These are phyloP conservation scores for Saturnispora halmiae DNA, from an alignment of 805 yeast genomes.

Conservation along the genomic window DNA sequence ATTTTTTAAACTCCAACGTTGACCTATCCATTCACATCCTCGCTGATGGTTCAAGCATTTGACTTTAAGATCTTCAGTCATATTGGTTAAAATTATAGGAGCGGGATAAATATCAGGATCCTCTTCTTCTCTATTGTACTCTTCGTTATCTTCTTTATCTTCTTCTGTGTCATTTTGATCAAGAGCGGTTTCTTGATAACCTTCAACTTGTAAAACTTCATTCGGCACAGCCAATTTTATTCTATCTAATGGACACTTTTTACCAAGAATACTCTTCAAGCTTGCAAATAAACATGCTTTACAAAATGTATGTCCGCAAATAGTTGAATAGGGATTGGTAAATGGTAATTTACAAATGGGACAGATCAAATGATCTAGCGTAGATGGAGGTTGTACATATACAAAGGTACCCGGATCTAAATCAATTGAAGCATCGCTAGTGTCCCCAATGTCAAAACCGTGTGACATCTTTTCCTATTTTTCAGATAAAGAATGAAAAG, in stretches of 20 bases:
- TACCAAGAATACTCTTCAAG: constrained; percentile 30
- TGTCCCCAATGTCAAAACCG: neutral
- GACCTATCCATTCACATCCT: constrained; percentile 51
- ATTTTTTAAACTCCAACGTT: constrained; percentile 47
- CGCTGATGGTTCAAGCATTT: constrained; percentile 41
- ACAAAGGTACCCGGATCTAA: constrained; percentile 23
- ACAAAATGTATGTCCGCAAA: constrained; percentile 66
- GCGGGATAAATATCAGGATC: constrained; percentile 37
- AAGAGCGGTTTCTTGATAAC: neutral
- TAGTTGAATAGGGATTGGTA: constrained; percentile 50
- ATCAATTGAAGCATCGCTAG: neutral
- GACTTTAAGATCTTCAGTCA: constrained; percentile 53
- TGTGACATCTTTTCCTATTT: neutral
- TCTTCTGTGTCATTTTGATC: constrained; percentile 3
- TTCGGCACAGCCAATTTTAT: constrained; percentile 30
- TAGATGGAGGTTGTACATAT: constrained; percentile 15
- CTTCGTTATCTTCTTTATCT: constrained; percentile 4
- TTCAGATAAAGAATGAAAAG: no score
- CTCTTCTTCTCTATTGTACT: constrained; percentile 10
- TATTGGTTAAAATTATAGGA: constrained; percentile 49
- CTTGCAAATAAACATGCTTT: constrained; percentile 42
- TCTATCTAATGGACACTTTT: constrained; percentile 54
- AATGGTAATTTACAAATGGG: constrained; percentile 66
- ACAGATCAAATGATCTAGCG: constrained; percentile 33
- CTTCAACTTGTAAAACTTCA: neutral